Base-by-base conservation (phyloP, 495 filamentous ascomycete genomes). In the Trichoderma virens region DNA sequence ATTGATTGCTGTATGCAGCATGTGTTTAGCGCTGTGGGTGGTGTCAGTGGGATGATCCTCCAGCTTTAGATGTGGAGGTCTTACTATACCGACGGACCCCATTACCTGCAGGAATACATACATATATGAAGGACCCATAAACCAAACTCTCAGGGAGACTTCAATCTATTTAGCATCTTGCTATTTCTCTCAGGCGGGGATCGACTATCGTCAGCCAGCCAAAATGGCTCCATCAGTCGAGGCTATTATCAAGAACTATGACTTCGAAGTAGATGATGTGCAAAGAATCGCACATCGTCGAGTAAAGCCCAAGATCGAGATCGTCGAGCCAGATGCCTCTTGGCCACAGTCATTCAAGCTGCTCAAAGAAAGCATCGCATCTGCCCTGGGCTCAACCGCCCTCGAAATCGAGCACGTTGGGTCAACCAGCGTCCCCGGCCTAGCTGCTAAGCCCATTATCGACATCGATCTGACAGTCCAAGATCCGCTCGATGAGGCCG, bases 361-460 rank as follows among this genome's bases (percentile, higher is more conserved):
- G 4, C 27, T 69, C 25, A 64, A 64, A 62, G 31, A 27, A 14
- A 54, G 70, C 34, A 77, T 81, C 61, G 54, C 67, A 60, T 62
- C 64, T 7, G 79, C 72, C 1, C 70, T 79, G 1, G 73, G 71
- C 35, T 43, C 65, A 27, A 64, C 62, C 2, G 54, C 64, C 25
- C 23, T 79, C 35, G 2, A 39, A 9, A 6, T 69, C 59, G 18
- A 64, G n/a, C 81, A 84, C 65, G 72, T 76, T 61, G 81, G 81
- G 31, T 79, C 76, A n/a, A 84, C 81, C 39, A 79, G 77, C 31
- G 78, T 84, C 62, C 76, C 80, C 9, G 74, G 70, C 28, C 73
- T 84, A 4, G 68, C 76, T 2, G 80, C 80, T 30, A 83, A 83
- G 66, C 74, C 74, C 62, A 65, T 82, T 31, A 76, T 83, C 32